Base-by-base conservation (phyloP, 2,329 filamentous ascomycete genomes). In the Penicillium sumatraense region DNA sequence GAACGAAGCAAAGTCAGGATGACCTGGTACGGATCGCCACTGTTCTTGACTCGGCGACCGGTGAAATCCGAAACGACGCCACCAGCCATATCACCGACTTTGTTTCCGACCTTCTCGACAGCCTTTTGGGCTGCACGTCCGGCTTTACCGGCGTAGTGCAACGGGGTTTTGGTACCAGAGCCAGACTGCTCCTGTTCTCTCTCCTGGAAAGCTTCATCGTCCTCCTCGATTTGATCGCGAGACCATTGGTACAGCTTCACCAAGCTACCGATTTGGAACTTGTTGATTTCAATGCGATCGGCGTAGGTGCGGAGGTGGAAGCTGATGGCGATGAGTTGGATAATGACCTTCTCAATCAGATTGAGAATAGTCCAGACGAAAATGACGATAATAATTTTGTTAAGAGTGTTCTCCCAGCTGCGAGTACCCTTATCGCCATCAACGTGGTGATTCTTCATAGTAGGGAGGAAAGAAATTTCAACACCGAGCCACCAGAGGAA, bases 401-500 rank as follows among this genome's bases (percentile, higher is more conserved):
- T 90, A 62, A 92, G 84, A 13, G 88, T 85, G 26, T 76, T 78
- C 72, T 96, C 89, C 93, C 93, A 97, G 3, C 76, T 61, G 20
- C 81, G 80, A 0, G 83, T 81, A 0, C 68, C 72, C 18, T 73
- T 80, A 42, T 80, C 73, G n/a, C 83, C 83, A 49, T 85, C 67
- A 52, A 79, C 64, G 59, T 85, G 82, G 63, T 88, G 85, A 57
- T 86, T 82, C 60, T 85, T 87, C 81, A 96, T 88, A 1, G 90
- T 93, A 2, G 91, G 91, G 31, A 90, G 79, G 73, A 96, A 96
- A 0, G 91, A 96, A 36, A 96, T 82, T 61, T 96, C 85, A 14
- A 96, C 85, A 14, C 90, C 90, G 11, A 98, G 80, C 83, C 90
- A 89, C 93, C 93, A 98, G 62, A 97, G 87, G 74, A 97, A 97